Conservation (phyloP, 164 flowering plant genomes). For the Protea cynaroides region DNA sequence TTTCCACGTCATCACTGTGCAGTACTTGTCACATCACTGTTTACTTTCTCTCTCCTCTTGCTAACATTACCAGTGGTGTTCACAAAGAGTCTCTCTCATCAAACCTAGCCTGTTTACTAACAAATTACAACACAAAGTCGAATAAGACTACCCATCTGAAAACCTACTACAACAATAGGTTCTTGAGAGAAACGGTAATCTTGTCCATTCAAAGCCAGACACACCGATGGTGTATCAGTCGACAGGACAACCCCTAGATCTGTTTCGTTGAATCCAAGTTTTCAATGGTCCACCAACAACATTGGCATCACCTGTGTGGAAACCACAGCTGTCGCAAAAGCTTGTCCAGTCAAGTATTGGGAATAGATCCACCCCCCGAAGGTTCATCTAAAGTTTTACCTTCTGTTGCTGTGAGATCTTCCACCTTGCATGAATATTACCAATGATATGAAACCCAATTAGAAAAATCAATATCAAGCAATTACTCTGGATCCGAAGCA, state of each 20-base stretch:
- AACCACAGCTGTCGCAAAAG: conserved; percentile 24
- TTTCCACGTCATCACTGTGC: no score
- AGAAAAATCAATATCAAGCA: conserved; percentile 8
- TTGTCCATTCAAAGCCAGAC: conserved; percentile 15
- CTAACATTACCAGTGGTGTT: no score
- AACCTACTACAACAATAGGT: background rate
- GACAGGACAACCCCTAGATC: conserved; percentile 5
- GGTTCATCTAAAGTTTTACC: background rate
- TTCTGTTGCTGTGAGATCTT: conserved; percentile 1
- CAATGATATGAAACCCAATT: background rate
- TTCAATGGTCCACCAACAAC: background rate
- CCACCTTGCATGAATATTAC: background rate
- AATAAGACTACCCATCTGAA: background rate
- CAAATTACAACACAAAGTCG: no score
- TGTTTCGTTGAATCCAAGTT: conserved; percentile 1
- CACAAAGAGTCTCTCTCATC: no score
- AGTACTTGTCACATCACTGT: no score
- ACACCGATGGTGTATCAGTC: conserved; percentile 13
- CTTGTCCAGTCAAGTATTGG: conserved; percentile 18
- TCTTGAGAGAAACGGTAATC: background rate
- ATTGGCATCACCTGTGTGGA: background rate
- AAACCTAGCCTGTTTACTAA: no score
- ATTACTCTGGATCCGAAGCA: conserved; percentile 9
- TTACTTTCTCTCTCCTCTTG: no score
- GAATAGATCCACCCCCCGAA: background rate